Percentiles rank a stretch among this genome's conserved stretches.
These are phyloP conservation scores for Cercophora scortea DNA, from an alignment of 495 filamentous ascomycete genomes.

Conservation along the genomic window DNA sequence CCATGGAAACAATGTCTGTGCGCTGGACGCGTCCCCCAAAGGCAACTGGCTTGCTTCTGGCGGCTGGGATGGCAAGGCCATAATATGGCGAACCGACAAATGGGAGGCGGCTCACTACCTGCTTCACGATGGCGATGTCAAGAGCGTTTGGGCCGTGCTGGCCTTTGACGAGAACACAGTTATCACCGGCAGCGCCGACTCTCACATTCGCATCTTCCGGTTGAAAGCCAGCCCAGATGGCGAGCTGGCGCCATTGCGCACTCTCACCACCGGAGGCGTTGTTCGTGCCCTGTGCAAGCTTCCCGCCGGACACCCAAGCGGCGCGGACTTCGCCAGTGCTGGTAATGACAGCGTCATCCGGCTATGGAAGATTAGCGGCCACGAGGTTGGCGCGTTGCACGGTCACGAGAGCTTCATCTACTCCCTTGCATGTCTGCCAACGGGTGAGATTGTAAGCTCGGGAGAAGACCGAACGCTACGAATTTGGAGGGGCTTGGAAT, in stretches of 20 bases:
- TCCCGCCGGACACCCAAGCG: slow-evolving; percentile 60
- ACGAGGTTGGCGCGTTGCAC: slow-evolving; percentile 61
- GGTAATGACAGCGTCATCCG: slow-evolving; percentile 83
- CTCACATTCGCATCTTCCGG: slow-evolving; percentile 76
- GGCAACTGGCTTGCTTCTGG: slow-evolving; percentile 74
- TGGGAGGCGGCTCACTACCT: slow-evolving; percentile 58
- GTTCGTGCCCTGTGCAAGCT: slow-evolving; percentile 81
- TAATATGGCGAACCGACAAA: slow-evolving; percentile 66
- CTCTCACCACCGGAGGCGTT: slow-evolving; percentile 70
- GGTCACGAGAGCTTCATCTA: slow-evolving; percentile 98
- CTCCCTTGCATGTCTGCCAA: slow-evolving; percentile 65
- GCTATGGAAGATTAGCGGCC: slow-evolving; percentile 72
- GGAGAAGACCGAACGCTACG: slow-evolving; percentile 89
- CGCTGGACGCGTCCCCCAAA: slow-evolving; percentile 68
- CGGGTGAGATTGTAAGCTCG: slow-evolving; percentile 82
- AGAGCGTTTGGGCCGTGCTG: slow-evolving; percentile 79
- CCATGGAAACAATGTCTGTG: slow-evolving; percentile 78
- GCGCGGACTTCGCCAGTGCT: slow-evolving; percentile 80
- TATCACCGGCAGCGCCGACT: slow-evolving; percentile 89
- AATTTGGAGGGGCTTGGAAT: slow-evolving; percentile 75
- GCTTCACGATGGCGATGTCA: slow-evolving; percentile 63
- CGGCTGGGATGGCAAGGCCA: slow-evolving; percentile 87
- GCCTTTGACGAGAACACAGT: slow-evolving; percentile 72
- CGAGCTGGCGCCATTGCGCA: slow-evolving; percentile 66
- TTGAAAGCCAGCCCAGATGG: slow-evolving; percentile 56